A percentile compares a stretch with the other conserved stretches of the same genome.
Conservation (phyloP, 192 early-diverging fungal species). For the Gaertneriomyces sp. region DNA sequence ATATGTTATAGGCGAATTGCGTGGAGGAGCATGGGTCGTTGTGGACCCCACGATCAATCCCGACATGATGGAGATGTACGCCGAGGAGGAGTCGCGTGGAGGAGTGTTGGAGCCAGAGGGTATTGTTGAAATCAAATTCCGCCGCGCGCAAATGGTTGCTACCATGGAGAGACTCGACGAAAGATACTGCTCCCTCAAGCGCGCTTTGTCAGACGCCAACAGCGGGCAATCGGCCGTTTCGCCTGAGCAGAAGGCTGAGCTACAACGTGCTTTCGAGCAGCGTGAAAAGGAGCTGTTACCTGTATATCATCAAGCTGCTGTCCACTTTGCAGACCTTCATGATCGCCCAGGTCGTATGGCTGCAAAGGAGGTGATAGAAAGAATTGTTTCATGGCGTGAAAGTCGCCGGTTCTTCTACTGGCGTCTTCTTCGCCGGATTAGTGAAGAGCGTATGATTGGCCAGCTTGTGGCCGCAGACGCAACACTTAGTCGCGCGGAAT, state of each 20-base stretch:
- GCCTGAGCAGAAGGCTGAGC: conserved; percentile 58
- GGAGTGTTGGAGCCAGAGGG: conserved; percentile 97
- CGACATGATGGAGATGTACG: conserved; percentile 99
- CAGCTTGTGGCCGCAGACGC: conserved; percentile 50
- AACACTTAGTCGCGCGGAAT: conserved; percentile 48
- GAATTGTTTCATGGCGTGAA: conserved; percentile 73
- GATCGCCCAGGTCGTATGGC: conserved; percentile 94
- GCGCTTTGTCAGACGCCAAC: conserved; percentile 35
- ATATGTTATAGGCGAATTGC: conserved; percentile 94
- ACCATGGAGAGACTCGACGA: conserved; percentile 92
- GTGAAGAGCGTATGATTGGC: conserved; percentile 72
- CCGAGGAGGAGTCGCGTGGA: conserved; percentile 82
- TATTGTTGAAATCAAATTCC: conserved; percentile 97
- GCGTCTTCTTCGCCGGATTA: conserved; percentile 77
- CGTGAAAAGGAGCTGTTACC: conserved; percentile 86
- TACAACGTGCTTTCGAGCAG: conserved; percentile 70
- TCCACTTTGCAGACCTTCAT: conserved; percentile 98
- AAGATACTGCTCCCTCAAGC: conserved; percentile 71
- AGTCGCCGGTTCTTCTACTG: conserved; percentile 89
- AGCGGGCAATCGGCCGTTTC: conserved; percentile 34
- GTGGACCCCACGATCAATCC: conserved; percentile 95
- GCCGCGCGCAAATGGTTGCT: conserved; percentile 83
- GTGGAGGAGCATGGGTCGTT: conserved; percentile 98
- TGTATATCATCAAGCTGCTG: conserved; percentile 85
- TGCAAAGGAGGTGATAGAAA: conserved; percentile 85